These are phyloP conservation scores for Dothideomycetes sp. DNA, from an alignment of 2,329 filamentous ascomycete species.

Conservation along the genomic window DNA sequence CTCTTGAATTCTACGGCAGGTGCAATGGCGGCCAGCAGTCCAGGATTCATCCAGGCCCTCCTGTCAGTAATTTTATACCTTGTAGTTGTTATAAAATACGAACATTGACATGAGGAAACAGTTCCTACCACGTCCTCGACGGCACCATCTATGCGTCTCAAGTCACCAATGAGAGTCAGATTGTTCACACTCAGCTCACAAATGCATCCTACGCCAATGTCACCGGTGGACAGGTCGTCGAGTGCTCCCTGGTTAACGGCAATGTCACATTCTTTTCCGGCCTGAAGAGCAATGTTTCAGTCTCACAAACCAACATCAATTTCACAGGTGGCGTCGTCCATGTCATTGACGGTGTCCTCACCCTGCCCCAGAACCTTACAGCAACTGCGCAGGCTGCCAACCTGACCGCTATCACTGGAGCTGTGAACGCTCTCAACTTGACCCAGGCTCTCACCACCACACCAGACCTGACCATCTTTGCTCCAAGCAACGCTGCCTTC, in stretches of 20 bases:
- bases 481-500: conserved; percentile 51
- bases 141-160: conserved; percentile 33
- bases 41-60: conserved; percentile 31
- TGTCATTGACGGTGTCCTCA: conserved; percentile 33
- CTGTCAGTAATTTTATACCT: conserved; percentile 18
- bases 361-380: conserved; percentile 23
- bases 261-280: conserved; percentile 43
- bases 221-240: conserved; percentile 48
- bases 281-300: conserved; percentile 36
- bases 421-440: conserved; percentile 28
- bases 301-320: conserved; percentile 33
- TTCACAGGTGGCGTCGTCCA: conserved; percentile 36
- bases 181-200: conserved; percentile 40
- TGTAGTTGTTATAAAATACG: not conserved
- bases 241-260: conserved; percentile 29
- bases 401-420: conserved; percentile 30
- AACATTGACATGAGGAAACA: not conserved
- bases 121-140: conserved; percentile 47
- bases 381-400: conserved; percentile 22
- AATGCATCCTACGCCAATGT: conserved; percentile 45
- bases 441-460: conserved; percentile 29
- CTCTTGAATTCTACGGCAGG: conserved; percentile 24
- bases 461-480: conserved; percentile 51
- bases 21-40: conserved; percentile 17
- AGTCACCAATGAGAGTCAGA: conserved; percentile 24